phyloP scores from a whole-genome alignment of 2,329 filamentous ascomycete species.

The Penicillium sp. region DNA sequence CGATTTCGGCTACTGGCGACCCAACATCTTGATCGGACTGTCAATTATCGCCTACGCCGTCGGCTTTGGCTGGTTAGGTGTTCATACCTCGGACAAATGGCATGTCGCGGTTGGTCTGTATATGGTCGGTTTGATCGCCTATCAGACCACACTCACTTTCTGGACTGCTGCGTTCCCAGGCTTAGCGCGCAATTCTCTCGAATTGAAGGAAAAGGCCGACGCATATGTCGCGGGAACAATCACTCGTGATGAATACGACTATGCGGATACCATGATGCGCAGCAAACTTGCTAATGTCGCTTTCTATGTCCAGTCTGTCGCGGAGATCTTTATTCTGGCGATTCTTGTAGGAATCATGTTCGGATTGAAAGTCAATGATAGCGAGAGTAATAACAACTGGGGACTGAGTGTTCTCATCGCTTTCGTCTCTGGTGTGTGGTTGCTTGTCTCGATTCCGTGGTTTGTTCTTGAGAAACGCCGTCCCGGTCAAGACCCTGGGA shows the following conservation, averaged over 20 bases:
- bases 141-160: conserved; percentile 66
- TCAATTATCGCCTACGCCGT: conserved; percentile 61
- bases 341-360: conserved; percentile 65
- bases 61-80: conserved; percentile 66
- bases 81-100: conserved; percentile 61
- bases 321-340: conserved; percentile 62
- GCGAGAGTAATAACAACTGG: conserved; percentile 62
- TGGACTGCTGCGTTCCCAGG: conserved; percentile 66
- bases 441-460: conserved; percentile 64
- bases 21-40: conserved; percentile 61
- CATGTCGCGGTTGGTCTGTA: conserved; percentile 60
- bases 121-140: conserved; percentile 64
- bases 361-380: conserved; percentile 58
- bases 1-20: conserved; percentile 65
- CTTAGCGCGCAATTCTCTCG: conserved; percentile 54
- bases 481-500: conserved; percentile 55
- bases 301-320: conserved; percentile 63
- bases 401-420: conserved; percentile 64
- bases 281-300: conserved; percentile 63
- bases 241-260: conserved; percentile 59
- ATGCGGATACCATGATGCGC: conserved; percentile 60
- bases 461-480: conserved; percentile 64
- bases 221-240: conserved; percentile 54
- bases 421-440: conserved; percentile 63
- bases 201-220: conserved; percentile 51